phyloP scores from a whole-genome alignment of 345 rosid genomes.

The Brassica carinata region DNA sequence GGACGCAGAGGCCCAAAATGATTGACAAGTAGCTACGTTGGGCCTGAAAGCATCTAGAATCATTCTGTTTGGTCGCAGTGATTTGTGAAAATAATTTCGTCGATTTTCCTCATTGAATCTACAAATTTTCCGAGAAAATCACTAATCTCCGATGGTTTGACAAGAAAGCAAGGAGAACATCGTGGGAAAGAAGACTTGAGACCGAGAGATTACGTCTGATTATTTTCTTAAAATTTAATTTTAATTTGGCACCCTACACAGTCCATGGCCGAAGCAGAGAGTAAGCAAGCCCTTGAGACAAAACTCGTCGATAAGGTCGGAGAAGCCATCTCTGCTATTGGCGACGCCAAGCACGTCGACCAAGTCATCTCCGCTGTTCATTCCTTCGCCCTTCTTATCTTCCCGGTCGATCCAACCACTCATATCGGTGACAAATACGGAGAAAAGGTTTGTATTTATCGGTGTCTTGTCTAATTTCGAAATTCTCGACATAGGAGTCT shows the following conservation, averaged over 20 bases:
- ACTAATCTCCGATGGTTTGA: background rate
- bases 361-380: constrained; percentile 72
- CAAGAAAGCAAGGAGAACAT: background rate
- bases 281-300: constrained; percentile 30
- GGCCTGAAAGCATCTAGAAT: background rate
- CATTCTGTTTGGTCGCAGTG: background rate
- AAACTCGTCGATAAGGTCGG: constrained; percentile 55
- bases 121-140: background rate
- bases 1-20: background rate
- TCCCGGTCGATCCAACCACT: constrained; percentile 59
- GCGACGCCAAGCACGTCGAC: constrained; percentile 71
- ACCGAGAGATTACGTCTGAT: background rate
- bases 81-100: background rate
- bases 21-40: background rate
- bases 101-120: background rate
- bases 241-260: background rate
- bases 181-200: background rate
- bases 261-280: constrained; percentile 40
- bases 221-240: background rate
- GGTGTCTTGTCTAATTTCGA: background rate
- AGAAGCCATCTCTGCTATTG: constrained; percentile 55
- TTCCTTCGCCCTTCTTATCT: constrained; percentile 73
- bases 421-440: constrained; percentile 50
- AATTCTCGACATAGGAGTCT: background rate
- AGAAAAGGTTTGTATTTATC: constrained; percentile 54